Conservation (phyloP, 2,329 filamentous ascomycete genomes). For the Colletotrichum costaricense region DNA sequence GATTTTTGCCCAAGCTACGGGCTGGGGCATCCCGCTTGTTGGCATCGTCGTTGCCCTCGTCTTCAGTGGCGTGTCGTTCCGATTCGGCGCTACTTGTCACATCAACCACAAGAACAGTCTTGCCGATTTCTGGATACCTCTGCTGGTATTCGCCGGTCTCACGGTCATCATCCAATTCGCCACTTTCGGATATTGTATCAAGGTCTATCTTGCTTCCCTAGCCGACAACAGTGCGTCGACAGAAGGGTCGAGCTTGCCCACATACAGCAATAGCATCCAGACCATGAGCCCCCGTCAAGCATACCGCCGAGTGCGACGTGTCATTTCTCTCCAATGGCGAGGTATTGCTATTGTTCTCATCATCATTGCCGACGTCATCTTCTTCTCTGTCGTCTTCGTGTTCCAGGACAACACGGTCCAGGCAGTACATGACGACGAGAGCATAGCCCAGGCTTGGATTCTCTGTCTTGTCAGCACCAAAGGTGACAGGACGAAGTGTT, state of each 20-base stretch:
- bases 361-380: conserved; percentile 91
- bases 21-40: conserved; percentile 85
- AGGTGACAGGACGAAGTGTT: conserved; percentile 75
- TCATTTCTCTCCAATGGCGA: conserved; percentile 93
- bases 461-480: conserved; percentile 71
- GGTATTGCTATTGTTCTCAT: conserved; percentile 91
- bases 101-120: conserved; percentile 91
- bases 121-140: conserved; percentile 89
- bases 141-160: conserved; percentile 80
- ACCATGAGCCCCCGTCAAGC: conserved; percentile 87
- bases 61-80: conserved; percentile 92
- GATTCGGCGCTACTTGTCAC: conserved; percentile 92
- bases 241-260: conserved; percentile 78
- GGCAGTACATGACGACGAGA: conserved; percentile 64
- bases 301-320: conserved; percentile 85
- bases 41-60: conserved; percentile 82
- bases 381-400: conserved; percentile 93
- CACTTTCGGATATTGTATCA: conserved; percentile 93
- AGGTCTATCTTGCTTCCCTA: conserved; percentile 90
- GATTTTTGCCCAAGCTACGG: conserved; percentile 81
- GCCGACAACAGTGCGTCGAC: conserved; percentile 78
- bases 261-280: conserved; percentile 79
- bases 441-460: conserved; percentile 74
- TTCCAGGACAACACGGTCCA: conserved; percentile 82
- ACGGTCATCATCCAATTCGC: conserved; percentile 84